These are phyloP conservation scores for Blastomyces emzantsi DNA, from an alignment of 2,329 filamentous ascomycete species.

Conservation along the genomic window DNA sequence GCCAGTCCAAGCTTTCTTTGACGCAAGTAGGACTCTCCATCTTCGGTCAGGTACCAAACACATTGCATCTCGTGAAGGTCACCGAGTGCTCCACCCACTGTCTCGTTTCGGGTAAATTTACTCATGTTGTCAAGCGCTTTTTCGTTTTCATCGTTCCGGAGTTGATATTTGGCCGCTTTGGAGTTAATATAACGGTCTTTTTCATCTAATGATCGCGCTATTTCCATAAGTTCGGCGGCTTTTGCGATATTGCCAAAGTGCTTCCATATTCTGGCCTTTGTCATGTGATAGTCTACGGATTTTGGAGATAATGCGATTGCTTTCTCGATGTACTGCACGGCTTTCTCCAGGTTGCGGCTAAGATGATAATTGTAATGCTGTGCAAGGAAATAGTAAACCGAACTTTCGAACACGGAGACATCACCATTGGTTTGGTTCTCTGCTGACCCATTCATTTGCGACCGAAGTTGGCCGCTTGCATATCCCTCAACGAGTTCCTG, in stretches of 20 bases:
- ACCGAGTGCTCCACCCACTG: constrained; percentile 73
- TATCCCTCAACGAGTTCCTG: constrained; percentile 72
- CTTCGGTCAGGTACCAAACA: constrained; percentile 93
- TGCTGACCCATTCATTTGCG: constrained; percentile 42
- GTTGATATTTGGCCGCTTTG: constrained; percentile 93
- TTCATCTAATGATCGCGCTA: constrained; percentile 73
- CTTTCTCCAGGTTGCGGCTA: constrained; percentile 75
- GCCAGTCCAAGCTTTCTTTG: constrained; percentile 76
- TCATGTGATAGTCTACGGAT: constrained; percentile 88
- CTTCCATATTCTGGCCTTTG: constrained; percentile 90
- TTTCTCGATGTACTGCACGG: constrained; percentile 71
- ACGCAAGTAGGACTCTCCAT: constrained; percentile 79
- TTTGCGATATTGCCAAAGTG: constrained; percentile 70
- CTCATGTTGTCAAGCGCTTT: constrained; percentile 80
- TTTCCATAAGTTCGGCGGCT: constrained; percentile 80
- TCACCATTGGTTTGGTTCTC: constrained; percentile 43
- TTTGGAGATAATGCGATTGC: constrained; percentile 70
- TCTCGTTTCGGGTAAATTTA: constrained; percentile 88
- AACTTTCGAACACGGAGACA: constrained; percentile 58
- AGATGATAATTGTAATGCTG: constrained; percentile 94
- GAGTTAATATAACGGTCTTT: constrained; percentile 97
- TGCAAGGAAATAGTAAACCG: constrained; percentile 84
- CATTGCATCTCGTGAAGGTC: constrained; percentile 98
- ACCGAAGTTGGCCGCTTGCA: constrained; percentile 46
- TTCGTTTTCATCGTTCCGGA: constrained; percentile 85